Percentiles rank a stretch among this genome's conserved stretches.
phyloP scores from a whole-genome alignment of 106 monocot genomes.

The Phalaenopsis equestris region DNA sequence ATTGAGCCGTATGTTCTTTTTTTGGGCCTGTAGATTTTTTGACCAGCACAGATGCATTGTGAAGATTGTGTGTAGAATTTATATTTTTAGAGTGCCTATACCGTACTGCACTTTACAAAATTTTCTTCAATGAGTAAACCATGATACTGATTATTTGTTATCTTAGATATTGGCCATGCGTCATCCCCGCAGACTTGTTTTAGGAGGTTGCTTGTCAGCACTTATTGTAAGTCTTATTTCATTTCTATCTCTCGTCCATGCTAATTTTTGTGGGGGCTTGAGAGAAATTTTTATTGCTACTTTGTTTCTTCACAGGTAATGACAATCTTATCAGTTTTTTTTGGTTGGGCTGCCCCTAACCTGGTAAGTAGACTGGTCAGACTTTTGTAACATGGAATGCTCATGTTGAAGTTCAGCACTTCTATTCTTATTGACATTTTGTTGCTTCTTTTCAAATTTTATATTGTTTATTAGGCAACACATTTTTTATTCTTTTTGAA shows the following conservation, averaged over 20 bases:
- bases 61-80: not conserved
- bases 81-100: not conserved
- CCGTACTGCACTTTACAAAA: not conserved
- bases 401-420: not conserved
- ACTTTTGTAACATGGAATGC: not conserved
- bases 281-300: constrained; percentile 2
- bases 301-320: constrained; percentile 54
- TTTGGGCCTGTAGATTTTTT: not conserved
- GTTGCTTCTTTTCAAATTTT: not conserved
- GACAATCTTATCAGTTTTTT: constrained; percentile 78
- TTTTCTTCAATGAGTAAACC: not conserved
- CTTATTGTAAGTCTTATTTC: constrained; percentile 61
- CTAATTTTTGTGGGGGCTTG: not conserved
- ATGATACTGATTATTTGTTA: not conserved
- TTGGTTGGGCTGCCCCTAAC: constrained; percentile 98
- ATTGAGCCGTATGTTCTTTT: not conserved
- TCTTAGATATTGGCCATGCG: constrained; percentile 94
- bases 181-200: constrained; percentile 82
- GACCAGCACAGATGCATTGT: not conserved
- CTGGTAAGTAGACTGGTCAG: constrained; percentile 46
- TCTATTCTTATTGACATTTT: not conserved
- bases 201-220: constrained; percentile 68
- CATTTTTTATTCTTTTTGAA: not conserved
- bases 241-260: not conserved
- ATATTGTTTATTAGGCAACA: not conserved